Percentiles rank a stretch among this genome's conserved stretches.
These are phyloP conservation scores for Colletotrichum tropicicola DNA, from an alignment of 2,329 filamentous ascomycete genomes.

Conservation along the genomic window DNA sequence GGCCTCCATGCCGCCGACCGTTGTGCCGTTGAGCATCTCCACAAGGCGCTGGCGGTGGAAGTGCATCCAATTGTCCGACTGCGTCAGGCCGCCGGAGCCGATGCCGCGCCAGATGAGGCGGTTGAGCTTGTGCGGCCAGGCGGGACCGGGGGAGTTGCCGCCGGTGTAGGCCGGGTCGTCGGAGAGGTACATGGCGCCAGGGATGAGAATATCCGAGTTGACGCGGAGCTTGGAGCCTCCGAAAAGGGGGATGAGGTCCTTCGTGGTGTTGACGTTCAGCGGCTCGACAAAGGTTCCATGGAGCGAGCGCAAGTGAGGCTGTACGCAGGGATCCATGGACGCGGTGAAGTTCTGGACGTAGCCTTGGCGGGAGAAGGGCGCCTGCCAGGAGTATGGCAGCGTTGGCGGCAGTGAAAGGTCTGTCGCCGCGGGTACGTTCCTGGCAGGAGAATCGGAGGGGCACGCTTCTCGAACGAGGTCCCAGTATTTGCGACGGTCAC, in stretches of 20 bases:
- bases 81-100: conserved; percentile 66
- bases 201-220: conserved; percentile 72
- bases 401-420: conserved; percentile 42
- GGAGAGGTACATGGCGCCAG: conserved; percentile 71
- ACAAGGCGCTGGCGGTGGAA: conserved; percentile 79
- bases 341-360: conserved; percentile 67
- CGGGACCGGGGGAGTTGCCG: conserved; percentile 60
- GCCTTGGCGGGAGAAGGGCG: conserved; percentile 51
- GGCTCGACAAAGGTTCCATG: conserved; percentile 68
- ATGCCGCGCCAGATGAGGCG: conserved; percentile 71
- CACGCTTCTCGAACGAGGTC: conserved; percentile 65
- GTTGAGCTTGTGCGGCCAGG: conserved; percentile 66
- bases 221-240: conserved; percentile 69
- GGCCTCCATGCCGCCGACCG: conserved; percentile 57
- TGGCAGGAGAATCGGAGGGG: conserved; percentile 60
- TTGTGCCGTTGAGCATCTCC: conserved; percentile 73
- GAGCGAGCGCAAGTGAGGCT: conserved; percentile 58
- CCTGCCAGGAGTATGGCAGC: conserved; percentile 44
- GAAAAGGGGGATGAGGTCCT: conserved; percentile 68
- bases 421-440: conserved; percentile 42
- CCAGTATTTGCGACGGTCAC: conserved; percentile 57
- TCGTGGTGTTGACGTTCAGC: conserved; percentile 58
- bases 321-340: conserved; percentile 66
- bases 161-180: conserved; percentile 68
- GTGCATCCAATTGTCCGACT: conserved; percentile 68